Evolutionary conservation across 1,284 basidiomycete genomes (phyloP).

Genomic region (Trametes pubescens): DNA sequence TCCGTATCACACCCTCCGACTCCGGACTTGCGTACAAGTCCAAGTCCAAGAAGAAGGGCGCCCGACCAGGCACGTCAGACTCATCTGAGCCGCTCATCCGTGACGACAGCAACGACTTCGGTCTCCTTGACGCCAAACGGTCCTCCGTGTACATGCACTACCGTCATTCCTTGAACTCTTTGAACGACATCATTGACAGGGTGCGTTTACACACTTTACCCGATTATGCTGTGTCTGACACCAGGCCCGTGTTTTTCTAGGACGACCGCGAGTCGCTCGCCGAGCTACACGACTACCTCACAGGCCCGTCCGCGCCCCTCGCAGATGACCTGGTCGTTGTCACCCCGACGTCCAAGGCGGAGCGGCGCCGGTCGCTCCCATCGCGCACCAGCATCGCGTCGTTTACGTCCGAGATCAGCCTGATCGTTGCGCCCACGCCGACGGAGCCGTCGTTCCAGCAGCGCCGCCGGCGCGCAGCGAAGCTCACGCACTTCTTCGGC

Average conservation of each 20-base stretch:
- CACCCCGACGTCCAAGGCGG: slow-evolving; percentile 45
- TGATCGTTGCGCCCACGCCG: slow-evolving; percentile 49
- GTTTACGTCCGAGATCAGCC: slow-evolving; percentile 56
- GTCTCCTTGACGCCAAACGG: slow-evolving; percentile 31
- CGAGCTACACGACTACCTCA: slow-evolving; percentile 75
- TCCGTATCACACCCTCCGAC: slow-evolving; percentile 52
- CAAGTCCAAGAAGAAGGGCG: slow-evolving; percentile 50
- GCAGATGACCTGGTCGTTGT: slow-evolving; percentile 27
- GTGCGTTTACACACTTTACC: slow-evolving; percentile 51
- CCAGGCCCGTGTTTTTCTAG: slow-evolving; percentile 45
- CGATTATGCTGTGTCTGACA: slow-evolving; percentile 12
- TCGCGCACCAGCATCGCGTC: slow-evolving; percentile 67
- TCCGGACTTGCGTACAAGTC: slow-evolving; percentile 44
- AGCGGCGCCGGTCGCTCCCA: slow-evolving; percentile 77
- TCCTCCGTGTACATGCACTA: slow-evolving; percentile 76
- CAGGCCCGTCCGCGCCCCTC: slow-evolving; percentile 22
- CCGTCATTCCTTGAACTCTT: slow-evolving; percentile 77
- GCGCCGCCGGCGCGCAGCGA: slow-evolving; percentile 76
- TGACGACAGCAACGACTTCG: slow-evolving; percentile 41
- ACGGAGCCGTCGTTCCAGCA: slow-evolving; percentile 67
- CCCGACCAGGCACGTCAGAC: slow-evolving; percentile 62
- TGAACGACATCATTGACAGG: slow-evolving; percentile 77
- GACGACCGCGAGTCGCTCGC: slow-evolving; percentile 77
- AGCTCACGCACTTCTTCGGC: slow-evolving; percentile 84
- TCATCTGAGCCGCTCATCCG: slow-evolving; percentile 58